Base-by-base conservation (phyloP, 768 basidiomycete genomes). In the Hygrocybe punicea region DNA sequence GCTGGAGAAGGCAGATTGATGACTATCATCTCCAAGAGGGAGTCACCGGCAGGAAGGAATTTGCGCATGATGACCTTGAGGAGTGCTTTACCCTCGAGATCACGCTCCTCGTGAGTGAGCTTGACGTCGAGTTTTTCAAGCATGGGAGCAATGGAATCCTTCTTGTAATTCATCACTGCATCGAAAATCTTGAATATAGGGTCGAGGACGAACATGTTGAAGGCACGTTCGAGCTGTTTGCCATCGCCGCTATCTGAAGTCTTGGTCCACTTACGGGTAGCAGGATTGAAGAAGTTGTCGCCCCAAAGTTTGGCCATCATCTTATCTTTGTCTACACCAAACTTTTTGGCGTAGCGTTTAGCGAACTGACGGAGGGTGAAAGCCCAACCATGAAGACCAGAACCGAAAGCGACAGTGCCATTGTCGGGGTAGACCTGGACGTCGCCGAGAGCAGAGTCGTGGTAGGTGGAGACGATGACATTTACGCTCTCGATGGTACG, bases 281-380 rank as follows among this genome's bases (percentile, higher is more conserved):
- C 81, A 55, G 95, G 91, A 82, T 98, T 99, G 84, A 98, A 98
- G 81, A 79, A 99, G 81, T 98, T 98, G 82, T 99, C 97, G 53
- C 97, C 97, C 97, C 97, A 99, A 47, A 99, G 85, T 78, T 90
- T 95, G 59, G 73, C 65, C 89, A 99, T 96, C 85, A 99, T 93
- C 84, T 98, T 98, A 62, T 91, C 89, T 79, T 95, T 95, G 78
- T 95, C 91, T 17, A 98, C 95, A 84, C 95, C 94, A 67, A 99
- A 99, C 76, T 93, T 98, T 84, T 98, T 98, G 63, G 91, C 83
- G 75, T 99, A 99, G 57, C 95, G 87, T 61, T 71, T 69, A 50
- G 97, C 94, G 73, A 99, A 99, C 74, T 98, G 93, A 70, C 94
- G 92, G 69, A 99, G 93, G 61, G 96, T 95, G 83, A 99, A 98